Evolutionary conservation across 1,139 yeast species (phyloP).

Genomic region (Suhomyces bribrorum): DNA sequence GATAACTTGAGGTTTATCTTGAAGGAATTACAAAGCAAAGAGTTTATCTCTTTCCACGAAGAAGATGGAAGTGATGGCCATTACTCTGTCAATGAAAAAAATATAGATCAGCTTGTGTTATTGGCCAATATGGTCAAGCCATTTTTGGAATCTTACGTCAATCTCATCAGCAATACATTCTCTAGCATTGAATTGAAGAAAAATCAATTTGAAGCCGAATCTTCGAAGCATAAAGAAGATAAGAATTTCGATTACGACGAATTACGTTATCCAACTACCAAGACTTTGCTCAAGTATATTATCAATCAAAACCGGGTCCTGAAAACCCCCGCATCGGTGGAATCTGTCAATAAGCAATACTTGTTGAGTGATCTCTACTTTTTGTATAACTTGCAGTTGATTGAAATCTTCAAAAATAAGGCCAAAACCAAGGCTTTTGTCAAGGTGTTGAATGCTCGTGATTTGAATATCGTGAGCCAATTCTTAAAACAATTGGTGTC

Average conservation of each 20-base stretch:
- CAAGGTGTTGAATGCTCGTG: constrained; percentile 30
- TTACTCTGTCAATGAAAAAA: constrained; percentile 26
- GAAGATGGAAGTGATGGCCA: constrained; percentile 19
- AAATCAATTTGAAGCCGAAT: constrained; percentile 5
- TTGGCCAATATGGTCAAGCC: constrained; percentile 40
- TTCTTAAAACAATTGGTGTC: constrained; percentile 30
- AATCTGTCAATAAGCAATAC: constrained; percentile 47
- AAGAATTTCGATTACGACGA: constrained; percentile 17
- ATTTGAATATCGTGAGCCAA: constrained; percentile 29
- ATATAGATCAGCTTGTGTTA: constrained; percentile 21
- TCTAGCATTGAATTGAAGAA: constrained; percentile 9
- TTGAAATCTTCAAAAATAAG: constrained; percentile 44
- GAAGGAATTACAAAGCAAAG: constrained; percentile 25
- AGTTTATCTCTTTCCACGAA: constrained; percentile 15
- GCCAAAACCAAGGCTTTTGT: constrained; percentile 47
- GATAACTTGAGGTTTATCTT: constrained; percentile 35
- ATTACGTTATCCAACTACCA: constrained; percentile 41
- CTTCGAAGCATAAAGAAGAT: constrained; percentile 6
- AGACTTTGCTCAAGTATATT: constrained; percentile 32
- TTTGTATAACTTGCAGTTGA: constrained; percentile 37
- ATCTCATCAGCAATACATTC: constrained; percentile 31
- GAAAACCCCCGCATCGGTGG: constrained; percentile 21
- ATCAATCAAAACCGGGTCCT: constrained; percentile 11
- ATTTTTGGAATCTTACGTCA: constrained; percentile 40
- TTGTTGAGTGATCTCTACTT: constrained; percentile 44